phyloP scores from a whole-genome alignment of 192 early-diverging fungal species.

The Coemansia pectinata region DNA sequence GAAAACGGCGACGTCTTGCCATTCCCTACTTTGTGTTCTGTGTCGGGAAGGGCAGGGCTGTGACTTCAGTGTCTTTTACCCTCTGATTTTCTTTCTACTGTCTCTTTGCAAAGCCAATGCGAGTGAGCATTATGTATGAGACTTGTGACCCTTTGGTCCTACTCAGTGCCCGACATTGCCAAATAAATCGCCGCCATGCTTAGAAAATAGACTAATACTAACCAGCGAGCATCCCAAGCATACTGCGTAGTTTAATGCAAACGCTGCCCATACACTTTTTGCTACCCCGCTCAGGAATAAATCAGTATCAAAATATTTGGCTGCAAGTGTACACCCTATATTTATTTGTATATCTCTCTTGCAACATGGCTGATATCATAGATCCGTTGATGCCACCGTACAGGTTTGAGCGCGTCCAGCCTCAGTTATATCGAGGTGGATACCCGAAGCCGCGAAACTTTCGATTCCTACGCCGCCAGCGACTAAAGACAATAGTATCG shows the following conservation, averaged over 20 bases:
- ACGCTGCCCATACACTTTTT: not conserved
- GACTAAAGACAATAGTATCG: constrained; percentile 76
- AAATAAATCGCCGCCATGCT: not conserved
- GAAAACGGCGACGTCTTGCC: not conserved
- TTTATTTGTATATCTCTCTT: not conserved
- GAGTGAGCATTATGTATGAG: no score
- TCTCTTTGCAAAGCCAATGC: not conserved
- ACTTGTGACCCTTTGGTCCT: no score
- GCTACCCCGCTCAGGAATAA: not conserved
- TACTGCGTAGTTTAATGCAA: not conserved
- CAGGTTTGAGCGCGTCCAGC: constrained; percentile 83
- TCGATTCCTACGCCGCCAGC: constrained; percentile 76
- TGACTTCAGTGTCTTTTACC: not conserved
- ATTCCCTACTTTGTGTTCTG: not conserved
- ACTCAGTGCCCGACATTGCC: not conserved
- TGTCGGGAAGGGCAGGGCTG: not conserved
- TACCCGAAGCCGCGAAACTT: constrained; percentile 88
- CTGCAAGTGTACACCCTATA: no score
- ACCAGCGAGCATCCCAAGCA: not conserved
- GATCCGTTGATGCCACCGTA: constrained; percentile 65
- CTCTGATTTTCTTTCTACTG: not conserved
- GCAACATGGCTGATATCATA: constrained; percentile 37
- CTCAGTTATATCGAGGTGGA: constrained; percentile 80
- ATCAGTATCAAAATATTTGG: not conserved
- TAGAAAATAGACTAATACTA: not conserved